Conservation (phyloP, 225 moss, liverwort and hornwort genomes). For the Marchantia paleacea region DNA sequence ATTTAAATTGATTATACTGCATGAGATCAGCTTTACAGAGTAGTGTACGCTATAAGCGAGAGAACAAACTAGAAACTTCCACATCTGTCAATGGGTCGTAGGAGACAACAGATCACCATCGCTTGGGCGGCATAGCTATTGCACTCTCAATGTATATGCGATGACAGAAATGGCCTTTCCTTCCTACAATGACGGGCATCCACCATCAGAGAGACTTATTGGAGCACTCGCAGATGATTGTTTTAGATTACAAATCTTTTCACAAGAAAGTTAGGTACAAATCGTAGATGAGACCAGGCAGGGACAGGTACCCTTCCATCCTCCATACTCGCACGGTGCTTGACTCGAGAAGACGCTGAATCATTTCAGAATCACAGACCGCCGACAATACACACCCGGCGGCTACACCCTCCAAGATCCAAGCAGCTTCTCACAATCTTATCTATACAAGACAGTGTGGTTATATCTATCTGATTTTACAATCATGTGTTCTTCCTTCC, state of each 20-base stretch:
- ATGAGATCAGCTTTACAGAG: too few species aligned
- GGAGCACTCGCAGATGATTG: not conserved
- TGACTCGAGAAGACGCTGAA: slow-evolving; percentile 4
- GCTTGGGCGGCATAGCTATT: too few species aligned
- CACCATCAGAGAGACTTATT: not conserved
- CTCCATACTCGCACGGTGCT: not conserved
- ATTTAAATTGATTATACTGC: too few species aligned
- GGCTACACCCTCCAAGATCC: not conserved
- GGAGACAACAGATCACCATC: too few species aligned
- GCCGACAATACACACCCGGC: not conserved
- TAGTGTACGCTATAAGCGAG: too few species aligned
- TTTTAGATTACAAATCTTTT: not conserved
- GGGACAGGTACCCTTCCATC: not conserved
- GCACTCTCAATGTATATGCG: too few species aligned
- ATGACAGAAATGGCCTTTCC: too few species aligned
- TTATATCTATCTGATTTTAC: slow-evolving; percentile 10
- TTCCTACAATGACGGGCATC: too few species aligned
- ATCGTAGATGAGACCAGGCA: not conserved
- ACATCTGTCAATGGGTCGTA: too few species aligned
- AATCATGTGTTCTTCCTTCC: not conserved
- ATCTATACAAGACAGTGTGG: slow-evolving; percentile 16
- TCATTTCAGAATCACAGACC: not conserved
- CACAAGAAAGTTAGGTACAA: not conserved
- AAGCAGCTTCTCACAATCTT: slow-evolving; percentile 11
- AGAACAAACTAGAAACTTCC: too few species aligned